Base-by-base conservation (phyloP, 2,329 filamentous ascomycete genomes). In the Neospermospora avenae region DNA sequence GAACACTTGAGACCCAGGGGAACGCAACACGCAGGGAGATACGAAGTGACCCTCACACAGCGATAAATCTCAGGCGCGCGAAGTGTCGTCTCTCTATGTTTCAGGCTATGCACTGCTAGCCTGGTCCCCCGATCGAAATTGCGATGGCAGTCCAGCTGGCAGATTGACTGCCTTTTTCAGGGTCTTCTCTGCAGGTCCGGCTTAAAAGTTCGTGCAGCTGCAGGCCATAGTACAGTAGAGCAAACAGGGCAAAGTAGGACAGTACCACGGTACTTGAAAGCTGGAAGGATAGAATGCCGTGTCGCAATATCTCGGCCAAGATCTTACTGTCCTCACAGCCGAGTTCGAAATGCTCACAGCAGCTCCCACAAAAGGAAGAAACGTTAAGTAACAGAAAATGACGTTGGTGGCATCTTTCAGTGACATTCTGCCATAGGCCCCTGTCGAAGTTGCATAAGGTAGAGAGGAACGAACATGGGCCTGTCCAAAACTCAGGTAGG, bases 111-210 rank as follows among this genome's bases (percentile, higher is more conserved):
- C 20, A 54, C 51, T 53, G 24, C 24, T 25, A 25, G 18, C 5
- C 35, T 53, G 22, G 39, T 25, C 31, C 48, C 28, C 13, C 11
- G n/a, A 52, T 52, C 34, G 28, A 35, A 35, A 4, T 37, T 8
- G 48, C 25, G 48, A 52, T 35, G 31, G 31, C 20, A 37, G 18
- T 35, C 31, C 35, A 39, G 24, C 18, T 42, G 39, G 39, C n/a
- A 42, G 8, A 18, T 42, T 42, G 34, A 31, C 18, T 41, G 34
- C 51, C 37, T 42, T 54, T 48, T 54, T 41, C 51, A 54, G 51
- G 51, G 51, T 31, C 16, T 20, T 39, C 51, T 18, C 51, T 54
- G 51, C 51, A 54, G 51, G 51, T 54, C 51, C 49, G 49, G 49
- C 16, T 34, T 35, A 41, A 18, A 18, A 37, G 22, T 37, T 42